A percentile compares a stretch with the other conserved stretches of the same genome.
phyloP scores from a whole-genome alignment of 192 early-diverging fungal species.

The Helicostylum pulchrum region DNA sequence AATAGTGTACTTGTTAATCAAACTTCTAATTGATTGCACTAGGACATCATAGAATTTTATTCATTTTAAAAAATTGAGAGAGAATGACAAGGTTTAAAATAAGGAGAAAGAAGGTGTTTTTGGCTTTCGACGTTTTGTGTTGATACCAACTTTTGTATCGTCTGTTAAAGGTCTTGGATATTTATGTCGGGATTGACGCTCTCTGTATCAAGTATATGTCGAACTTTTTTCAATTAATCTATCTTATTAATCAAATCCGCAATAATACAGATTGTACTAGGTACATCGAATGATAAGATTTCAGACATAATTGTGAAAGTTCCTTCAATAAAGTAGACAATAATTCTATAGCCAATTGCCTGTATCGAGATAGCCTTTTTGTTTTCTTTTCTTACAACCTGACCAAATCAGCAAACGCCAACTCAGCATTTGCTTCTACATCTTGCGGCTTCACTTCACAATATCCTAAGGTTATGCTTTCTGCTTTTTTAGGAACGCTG shows the following conservation, averaged over 20 bases:
- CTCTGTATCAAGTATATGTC: conserved; percentile 1
- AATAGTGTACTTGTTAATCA: no score
- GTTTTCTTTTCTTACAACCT: neutral
- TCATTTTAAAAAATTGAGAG: conserved; percentile 5
- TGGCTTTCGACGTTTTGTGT: conserved; percentile 1
- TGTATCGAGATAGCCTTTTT: conserved; percentile 8
- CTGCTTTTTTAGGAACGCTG: conserved; percentile 4
- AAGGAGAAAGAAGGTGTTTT: neutral
- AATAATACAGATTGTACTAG: conserved; percentile 2
- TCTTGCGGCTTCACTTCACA: neutral
- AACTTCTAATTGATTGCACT: neutral
- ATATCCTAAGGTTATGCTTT: conserved; percentile 5
- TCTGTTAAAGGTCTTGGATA: conserved; percentile 1
- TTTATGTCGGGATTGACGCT: no score
- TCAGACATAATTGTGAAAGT: conserved; percentile 3
- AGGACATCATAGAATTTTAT: neutral
- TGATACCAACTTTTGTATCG: neutral
- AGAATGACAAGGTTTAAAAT: conserved; percentile 1
- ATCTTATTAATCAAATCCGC: conserved; percentile 3
- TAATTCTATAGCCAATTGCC: conserved; percentile 4
- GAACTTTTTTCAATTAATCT: conserved; percentile 4
- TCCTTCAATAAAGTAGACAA: conserved; percentile 1
- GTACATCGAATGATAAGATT: conserved; percentile 3
- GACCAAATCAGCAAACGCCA: conserved; percentile 12
- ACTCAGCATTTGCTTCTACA: conserved; percentile 3